phyloP scores from a whole-genome alignment of 1,284 basidiomycete species.

The Cerioporus squamosus region DNA sequence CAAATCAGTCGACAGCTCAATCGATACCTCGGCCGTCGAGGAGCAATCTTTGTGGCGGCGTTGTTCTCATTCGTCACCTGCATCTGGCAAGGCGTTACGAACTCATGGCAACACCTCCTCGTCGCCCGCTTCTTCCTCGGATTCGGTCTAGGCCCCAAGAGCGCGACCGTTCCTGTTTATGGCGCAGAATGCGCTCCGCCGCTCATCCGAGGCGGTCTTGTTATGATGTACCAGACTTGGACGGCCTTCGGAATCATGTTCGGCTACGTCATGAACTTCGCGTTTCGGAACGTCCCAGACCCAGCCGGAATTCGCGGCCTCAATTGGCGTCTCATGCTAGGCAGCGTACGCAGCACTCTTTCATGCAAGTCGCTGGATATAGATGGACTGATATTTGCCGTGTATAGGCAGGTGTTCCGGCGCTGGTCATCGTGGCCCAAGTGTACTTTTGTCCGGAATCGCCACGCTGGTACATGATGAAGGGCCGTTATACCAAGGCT shows the following conservation, averaged over 20 bases:
- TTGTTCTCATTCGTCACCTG: constrained; percentile 66
- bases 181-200: constrained; percentile 70
- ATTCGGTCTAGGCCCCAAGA: constrained; percentile 74
- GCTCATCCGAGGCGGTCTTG: constrained; percentile 74
- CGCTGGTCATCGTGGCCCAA: constrained; percentile 59
- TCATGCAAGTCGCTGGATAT: background rate
- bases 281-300: constrained; percentile 60
- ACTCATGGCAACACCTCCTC: constrained; percentile 75
- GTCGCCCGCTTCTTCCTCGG: constrained; percentile 71
- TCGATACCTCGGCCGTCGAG: constrained; percentile 70
- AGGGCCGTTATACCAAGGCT: constrained; percentile 68
- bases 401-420: constrained; percentile 61
- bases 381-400: background rate
- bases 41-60: constrained; percentile 75
- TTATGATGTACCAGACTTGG: constrained; percentile 81
- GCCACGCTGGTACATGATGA: constrained; percentile 78
- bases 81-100: constrained; percentile 72
- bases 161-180: constrained; percentile 65
- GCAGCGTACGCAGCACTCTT: constrained; percentile 38
- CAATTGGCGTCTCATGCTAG: constrained; percentile 73
- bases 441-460: constrained; percentile 62
- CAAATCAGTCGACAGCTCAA: constrained; percentile 47
- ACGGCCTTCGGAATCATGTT: constrained; percentile 79
- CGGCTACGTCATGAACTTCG: constrained; percentile 58
- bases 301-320: constrained; percentile 51